Percentiles rank a stretch among this genome's conserved stretches.
These are phyloP conservation scores for Fusarium setosum DNA, from an alignment of 2,329 filamentous ascomycete genomes.

Conservation along the genomic window DNA sequence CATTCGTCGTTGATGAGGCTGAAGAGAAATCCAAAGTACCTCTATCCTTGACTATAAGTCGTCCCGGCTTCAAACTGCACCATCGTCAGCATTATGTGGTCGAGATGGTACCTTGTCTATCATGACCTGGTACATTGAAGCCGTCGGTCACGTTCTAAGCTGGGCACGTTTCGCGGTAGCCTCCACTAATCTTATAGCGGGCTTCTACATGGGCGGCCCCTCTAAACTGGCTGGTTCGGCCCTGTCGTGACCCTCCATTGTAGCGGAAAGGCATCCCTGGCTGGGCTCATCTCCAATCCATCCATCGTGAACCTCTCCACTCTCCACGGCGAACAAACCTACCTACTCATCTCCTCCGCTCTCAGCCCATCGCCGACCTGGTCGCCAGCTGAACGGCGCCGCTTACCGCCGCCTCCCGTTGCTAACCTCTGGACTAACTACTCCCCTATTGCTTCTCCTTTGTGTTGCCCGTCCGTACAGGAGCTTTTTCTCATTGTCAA, in stretches of 20 bases:
- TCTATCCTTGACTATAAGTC: background rate
- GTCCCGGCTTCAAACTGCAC: background rate
- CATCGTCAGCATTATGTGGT: background rate
- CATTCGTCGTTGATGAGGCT: background rate
- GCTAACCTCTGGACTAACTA: background rate
- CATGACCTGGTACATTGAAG: background rate
- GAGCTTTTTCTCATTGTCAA: too few species aligned
- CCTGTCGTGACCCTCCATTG: conserved; percentile 23
- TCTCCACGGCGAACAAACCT: conserved; percentile 17
- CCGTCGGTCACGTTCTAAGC: background rate
- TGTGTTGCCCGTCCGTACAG: background rate
- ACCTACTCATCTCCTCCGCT: background rate
- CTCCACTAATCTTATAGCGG: conserved; percentile 10
- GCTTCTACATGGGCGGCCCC: conserved; percentile 11
- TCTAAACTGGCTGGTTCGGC: conserved; percentile 12
- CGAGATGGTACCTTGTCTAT: background rate
- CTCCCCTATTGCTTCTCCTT: background rate
- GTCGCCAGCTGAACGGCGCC: background rate
- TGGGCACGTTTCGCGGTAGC: conserved; percentile 1
- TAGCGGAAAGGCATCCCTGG: conserved; percentile 16
- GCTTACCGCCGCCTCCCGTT: background rate
- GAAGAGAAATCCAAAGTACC: background rate
- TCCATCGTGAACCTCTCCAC: conserved; percentile 31
- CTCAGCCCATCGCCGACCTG: background rate
- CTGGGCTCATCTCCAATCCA: conserved; percentile 17